Percentiles rank a stretch among this genome's conserved stretches.
Conservation (phyloP, 2,329 filamentous ascomycete genomes). For the Pseudogymnoascus sp. region DNA sequence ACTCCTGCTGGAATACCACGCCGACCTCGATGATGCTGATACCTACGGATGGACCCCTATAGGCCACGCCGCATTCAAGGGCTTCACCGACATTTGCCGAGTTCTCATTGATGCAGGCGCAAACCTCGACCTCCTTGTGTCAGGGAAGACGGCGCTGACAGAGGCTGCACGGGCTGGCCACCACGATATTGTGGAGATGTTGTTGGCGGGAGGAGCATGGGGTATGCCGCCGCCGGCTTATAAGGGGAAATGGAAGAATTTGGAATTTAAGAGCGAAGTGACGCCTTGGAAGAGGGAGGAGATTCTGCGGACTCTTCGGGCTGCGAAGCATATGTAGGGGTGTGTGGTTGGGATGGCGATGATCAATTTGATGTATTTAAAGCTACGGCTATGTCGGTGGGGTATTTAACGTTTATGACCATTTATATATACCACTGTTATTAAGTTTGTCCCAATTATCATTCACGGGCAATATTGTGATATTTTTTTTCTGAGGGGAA, state of each 20-base stretch:
- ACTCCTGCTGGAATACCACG: not conserved
- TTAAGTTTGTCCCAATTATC: not conserved
- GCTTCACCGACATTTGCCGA: not conserved
- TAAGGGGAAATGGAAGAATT: conserved; percentile 4
- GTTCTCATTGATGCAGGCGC: not conserved
- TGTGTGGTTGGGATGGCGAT: not conserved
- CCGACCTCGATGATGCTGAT: not conserved
- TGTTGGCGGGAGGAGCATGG: not conserved
- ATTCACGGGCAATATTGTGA: not conserved
- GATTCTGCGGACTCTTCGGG: not conserved
- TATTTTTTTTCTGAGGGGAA: not conserved
- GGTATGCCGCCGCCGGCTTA: not conserved
- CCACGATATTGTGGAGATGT: not conserved
- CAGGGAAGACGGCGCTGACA: not conserved
- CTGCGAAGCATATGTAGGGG: not conserved
- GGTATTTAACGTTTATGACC: not conserved
- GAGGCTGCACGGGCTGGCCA: not conserved
- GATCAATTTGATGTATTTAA: not conserved
- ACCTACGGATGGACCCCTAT: not conserved
- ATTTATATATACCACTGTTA: not conserved
- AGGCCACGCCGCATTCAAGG: not conserved
- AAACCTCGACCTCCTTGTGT: not conserved
- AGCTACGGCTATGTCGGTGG: not conserved
- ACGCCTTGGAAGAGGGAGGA: conserved; percentile 1
- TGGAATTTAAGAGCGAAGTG: not conserved